Conservation (phyloP, 768 basidiomycete genomes). For the Pleurotus pulmonarius region DNA sequence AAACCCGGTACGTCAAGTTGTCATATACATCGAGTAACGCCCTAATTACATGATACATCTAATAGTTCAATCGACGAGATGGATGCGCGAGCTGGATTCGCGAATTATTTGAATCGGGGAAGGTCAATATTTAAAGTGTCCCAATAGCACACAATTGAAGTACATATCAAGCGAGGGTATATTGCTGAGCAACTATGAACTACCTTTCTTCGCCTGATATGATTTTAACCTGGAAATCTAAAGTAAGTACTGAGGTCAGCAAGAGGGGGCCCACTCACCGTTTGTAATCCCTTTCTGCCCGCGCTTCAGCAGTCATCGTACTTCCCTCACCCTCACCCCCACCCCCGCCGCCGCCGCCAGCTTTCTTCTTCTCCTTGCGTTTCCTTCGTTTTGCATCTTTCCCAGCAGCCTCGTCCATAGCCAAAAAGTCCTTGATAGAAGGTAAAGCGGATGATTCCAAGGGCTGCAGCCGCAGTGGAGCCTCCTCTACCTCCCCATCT, state of each 20-base stretch:
- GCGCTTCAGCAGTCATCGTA: slow-evolving; percentile 40
- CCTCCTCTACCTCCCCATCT: slow-evolving; percentile 36
- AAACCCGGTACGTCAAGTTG: slow-evolving; percentile 53
- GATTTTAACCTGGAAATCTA: slow-evolving; percentile 30
- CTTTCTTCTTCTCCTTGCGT: slow-evolving; percentile 73
- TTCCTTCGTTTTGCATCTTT: slow-evolving; percentile 66
- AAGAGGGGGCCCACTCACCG: slow-evolving; percentile 29
- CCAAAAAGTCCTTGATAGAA: slow-evolving; percentile 79
- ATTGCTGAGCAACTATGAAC: background rate
- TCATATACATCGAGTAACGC: background rate
- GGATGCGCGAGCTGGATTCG: slow-evolving; percentile 65
- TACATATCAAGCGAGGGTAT: background rate
- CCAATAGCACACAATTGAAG: background rate
- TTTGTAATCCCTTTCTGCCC: slow-evolving; percentile 55
- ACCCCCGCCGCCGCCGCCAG: slow-evolving; percentile 34
- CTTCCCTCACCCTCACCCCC: slow-evolving; percentile 24
- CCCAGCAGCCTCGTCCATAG: slow-evolving; percentile 66
- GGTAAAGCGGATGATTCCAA: slow-evolving; percentile 78
- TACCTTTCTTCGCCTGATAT: slow-evolving; percentile 17
- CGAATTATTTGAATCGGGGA: slow-evolving; percentile 60
- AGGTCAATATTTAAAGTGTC: slow-evolving; percentile 32
- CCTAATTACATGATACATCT: background rate
- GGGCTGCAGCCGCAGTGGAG: slow-evolving; percentile 59
- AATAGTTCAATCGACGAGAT: slow-evolving; percentile 70
- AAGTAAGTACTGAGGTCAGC: background rate